Percentiles rank a stretch among this genome's conserved stretches.
Conservation (phyloP, 2,329 filamentous ascomycete species). For the Verticillium albo-atrum region DNA sequence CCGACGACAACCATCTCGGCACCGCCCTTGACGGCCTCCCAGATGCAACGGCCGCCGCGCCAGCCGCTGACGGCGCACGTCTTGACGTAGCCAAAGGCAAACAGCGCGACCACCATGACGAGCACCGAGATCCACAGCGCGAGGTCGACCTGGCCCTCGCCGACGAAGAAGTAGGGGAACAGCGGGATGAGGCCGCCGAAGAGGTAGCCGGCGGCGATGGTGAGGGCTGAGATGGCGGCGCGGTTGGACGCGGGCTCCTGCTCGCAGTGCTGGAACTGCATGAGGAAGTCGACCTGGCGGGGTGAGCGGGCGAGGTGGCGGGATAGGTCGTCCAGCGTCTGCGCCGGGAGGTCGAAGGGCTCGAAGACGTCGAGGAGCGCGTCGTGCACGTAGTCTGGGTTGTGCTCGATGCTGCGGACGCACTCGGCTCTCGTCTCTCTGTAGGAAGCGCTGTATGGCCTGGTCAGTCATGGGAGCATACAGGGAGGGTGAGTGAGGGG, state of each 20-base stretch:
- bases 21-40: slow-evolving; percentile 21
- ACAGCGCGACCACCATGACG: slow-evolving; percentile 56
- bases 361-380: slow-evolving; percentile 44
- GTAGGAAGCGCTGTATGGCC: slow-evolving; percentile 10
- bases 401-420: slow-evolving; percentile 34
- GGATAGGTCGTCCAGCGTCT: slow-evolving; percentile 11
- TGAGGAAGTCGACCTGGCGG: slow-evolving; percentile 51
- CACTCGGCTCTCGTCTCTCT: slow-evolving; percentile 29
- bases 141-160: slow-evolving; percentile 27
- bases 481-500: not conserved
- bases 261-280: slow-evolving; percentile 52
- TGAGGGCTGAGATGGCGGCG: slow-evolving; percentile 54
- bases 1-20: slow-evolving; percentile 36
- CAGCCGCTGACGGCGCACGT: slow-evolving; percentile 38
- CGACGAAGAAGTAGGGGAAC: slow-evolving; percentile 62
- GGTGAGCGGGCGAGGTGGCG: slow-evolving; percentile 23
- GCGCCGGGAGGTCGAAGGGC: slow-evolving; percentile 41
- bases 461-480: slow-evolving; percentile 1
- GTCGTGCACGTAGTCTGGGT: slow-evolving; percentile 34
- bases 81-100: slow-evolving; percentile 63
- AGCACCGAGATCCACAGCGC: slow-evolving; percentile 55
- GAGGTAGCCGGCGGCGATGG: slow-evolving; percentile 66
- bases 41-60: slow-evolving; percentile 10
- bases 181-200: slow-evolving; percentile 68
- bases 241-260: slow-evolving; percentile 37